Evolutionary conservation across 768 basidiomycete genomes (phyloP).

Genomic region (Mycena albidolilacea): DNA sequence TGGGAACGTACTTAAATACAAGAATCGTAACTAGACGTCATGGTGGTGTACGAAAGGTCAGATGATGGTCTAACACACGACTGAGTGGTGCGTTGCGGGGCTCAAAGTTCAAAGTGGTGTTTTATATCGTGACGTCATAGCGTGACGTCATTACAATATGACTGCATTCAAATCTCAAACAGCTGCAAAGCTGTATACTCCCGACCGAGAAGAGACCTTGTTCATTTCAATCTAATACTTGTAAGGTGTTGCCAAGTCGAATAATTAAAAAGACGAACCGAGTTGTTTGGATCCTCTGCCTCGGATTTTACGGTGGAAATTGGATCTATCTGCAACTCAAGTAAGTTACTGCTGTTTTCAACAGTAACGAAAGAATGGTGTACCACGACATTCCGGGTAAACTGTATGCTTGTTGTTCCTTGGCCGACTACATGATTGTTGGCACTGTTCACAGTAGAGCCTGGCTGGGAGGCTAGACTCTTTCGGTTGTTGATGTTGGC

Average conservation of each 20-base stretch:
- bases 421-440: background rate
- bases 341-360: background rate
- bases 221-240: slow-evolving; percentile 20
- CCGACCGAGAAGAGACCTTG: slow-evolving; percentile 4
- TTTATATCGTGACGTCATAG: background rate
- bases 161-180: background rate
- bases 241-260: background rate
- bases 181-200: background rate
- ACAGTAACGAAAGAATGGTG: background rate
- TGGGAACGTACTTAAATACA: background rate
- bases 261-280: background rate
- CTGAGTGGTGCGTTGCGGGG: background rate
- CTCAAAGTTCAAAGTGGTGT: too few relatives aligned
- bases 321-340: background rate
- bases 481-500: slow-evolving; percentile 37
- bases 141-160: background rate
- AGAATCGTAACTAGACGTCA: background rate
- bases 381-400: slow-evolving; percentile 24
- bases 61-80: background rate
- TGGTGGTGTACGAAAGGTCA: background rate
- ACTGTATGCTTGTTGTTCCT: slow-evolving; percentile 2
- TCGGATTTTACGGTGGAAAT: background rate
- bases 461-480: slow-evolving; percentile 1
- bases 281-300: background rate
- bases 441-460: slow-evolving; percentile 9